Evolutionary conservation across 2,329 filamentous ascomycete species (phyloP).

Genomic region (Drechslerella stenobrocha): DNA sequence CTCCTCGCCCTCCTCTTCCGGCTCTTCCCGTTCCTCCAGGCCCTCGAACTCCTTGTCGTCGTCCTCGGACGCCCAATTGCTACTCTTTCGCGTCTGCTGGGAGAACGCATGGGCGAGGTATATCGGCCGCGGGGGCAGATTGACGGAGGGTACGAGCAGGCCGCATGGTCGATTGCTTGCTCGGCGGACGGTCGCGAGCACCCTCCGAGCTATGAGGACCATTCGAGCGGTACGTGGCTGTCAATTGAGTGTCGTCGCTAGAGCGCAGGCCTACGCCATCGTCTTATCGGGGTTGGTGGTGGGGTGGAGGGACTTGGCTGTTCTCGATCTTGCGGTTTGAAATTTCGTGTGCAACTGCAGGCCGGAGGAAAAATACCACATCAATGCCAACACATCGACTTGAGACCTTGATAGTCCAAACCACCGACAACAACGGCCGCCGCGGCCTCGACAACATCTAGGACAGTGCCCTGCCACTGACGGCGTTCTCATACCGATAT

Average conservation of each 20-base stretch:
- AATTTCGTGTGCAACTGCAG: no score
- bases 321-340: slow-evolving; percentile 28
- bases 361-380: slow-evolving; percentile 49
- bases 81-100: slow-evolving; percentile 16
- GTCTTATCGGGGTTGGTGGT: background rate
- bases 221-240: slow-evolving; percentile 23
- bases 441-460: background rate
- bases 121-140: slow-evolving; percentile 39
- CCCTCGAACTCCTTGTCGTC: background rate
- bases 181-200: slow-evolving; percentile 27
- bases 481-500: background rate
- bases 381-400: slow-evolving; percentile 12
- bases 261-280: slow-evolving; percentile 14
- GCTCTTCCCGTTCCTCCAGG: background rate
- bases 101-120: slow-evolving; percentile 14
- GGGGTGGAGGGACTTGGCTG: slow-evolving; percentile 7
- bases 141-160: slow-evolving; percentile 31
- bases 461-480: background rate
- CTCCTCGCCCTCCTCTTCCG: background rate
- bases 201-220: slow-evolving; percentile 39
- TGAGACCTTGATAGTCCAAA: background rate
- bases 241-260: slow-evolving; percentile 34
- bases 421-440: background rate
- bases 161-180: slow-evolving; percentile 44
- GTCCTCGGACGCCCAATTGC: background rate